Evolutionary conservation across 768 basidiomycete species (phyloP).

Genomic region (Amanita rimosa): DNA sequence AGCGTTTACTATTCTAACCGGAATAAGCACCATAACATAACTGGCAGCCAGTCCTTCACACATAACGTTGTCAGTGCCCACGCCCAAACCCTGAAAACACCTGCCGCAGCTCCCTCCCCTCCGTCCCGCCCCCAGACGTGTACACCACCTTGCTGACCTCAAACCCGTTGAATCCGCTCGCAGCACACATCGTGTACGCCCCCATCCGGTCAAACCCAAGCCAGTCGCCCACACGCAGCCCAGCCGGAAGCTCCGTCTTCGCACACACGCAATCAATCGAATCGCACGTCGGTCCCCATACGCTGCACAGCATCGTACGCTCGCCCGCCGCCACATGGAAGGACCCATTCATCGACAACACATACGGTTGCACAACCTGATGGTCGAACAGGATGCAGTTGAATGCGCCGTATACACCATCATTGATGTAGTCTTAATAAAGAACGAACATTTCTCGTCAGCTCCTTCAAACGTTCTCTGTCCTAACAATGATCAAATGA

Average conservation of each 20-base stretch:
- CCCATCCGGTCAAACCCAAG: constrained; percentile 98
- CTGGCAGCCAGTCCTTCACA: too few relatives aligned
- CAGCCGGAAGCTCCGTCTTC: constrained; percentile 47
- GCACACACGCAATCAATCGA: constrained; percentile 88
- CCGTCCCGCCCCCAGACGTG: constrained; percentile 47
- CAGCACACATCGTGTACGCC: constrained; percentile 96
- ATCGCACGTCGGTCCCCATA: constrained; percentile 99
- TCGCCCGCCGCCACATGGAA: constrained; percentile 40
- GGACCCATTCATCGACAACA: constrained; percentile 58
- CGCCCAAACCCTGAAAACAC: constrained; percentile 35
- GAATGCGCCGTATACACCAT: constrained; percentile 96
- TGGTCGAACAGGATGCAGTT: constrained; percentile 98
- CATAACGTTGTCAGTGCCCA: not conserved
- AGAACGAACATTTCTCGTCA: constrained; percentile 7
- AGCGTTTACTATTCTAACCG: too few relatives aligned
- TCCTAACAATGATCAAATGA: constrained; percentile 17
- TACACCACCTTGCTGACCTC: constrained; percentile 72
- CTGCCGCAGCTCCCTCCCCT: constrained; percentile 37
- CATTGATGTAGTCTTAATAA: constrained; percentile 90
- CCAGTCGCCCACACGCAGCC: constrained; percentile 91
- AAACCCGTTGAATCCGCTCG: constrained; percentile 93
- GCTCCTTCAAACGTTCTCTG: constrained; percentile 4
- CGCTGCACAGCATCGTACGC: constrained; percentile 45
- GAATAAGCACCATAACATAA: too few relatives aligned
- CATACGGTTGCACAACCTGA: constrained; percentile 79